Base-by-base conservation (phyloP, 1,284 basidiomycete genomes). In the Leccinum variabile region DNA sequence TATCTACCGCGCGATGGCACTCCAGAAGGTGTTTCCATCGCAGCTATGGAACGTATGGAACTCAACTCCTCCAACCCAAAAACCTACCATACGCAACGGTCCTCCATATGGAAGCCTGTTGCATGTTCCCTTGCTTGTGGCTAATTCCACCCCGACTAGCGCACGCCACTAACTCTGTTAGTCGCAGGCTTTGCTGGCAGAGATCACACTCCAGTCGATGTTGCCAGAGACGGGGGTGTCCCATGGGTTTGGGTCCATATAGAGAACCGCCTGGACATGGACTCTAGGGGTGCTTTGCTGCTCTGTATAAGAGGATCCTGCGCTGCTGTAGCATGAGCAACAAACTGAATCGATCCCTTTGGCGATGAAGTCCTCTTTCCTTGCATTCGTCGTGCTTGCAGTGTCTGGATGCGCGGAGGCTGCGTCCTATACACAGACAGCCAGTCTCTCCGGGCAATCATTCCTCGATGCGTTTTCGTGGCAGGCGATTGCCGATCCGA, bases 401-500 rank as follows among this genome's bases (percentile, higher is more conserved):
- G 33, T 57, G 52, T 62, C 60, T 28, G 54, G 32, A n/a, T 60
- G 6, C 18, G 54, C 35, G 1, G 35, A 67, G 3, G 71, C 65
- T 50, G 73, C 73, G 5, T 72, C 72, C 2, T 84, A 84, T 61
- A 66, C 70, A 54, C 60, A 74, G 63, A 67, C 72, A 2, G 75
- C 75, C 49, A 77, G 70, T 58, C 75, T 82, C 63, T 68, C 78
- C 3, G 83, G 82, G 4, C 64, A 73, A 6, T 71, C 66, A 1
- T 84, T 85, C 63, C 75, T 80, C 44, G 61, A 73, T 35, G 69
- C 73, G 2, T 85, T 84, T 65, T 62, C 69, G 14, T 82, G 80
- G 68, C 68, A 81, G 63, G 72, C 77, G 6, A 78, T 80, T 22
- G 22, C 72, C 0, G 82, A 84, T 67, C 82, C 81, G 5, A 83